phyloP scores from a whole-genome alignment of 2,329 filamentous ascomycete genomes.

The Rachicladosporium sp. region DNA sequence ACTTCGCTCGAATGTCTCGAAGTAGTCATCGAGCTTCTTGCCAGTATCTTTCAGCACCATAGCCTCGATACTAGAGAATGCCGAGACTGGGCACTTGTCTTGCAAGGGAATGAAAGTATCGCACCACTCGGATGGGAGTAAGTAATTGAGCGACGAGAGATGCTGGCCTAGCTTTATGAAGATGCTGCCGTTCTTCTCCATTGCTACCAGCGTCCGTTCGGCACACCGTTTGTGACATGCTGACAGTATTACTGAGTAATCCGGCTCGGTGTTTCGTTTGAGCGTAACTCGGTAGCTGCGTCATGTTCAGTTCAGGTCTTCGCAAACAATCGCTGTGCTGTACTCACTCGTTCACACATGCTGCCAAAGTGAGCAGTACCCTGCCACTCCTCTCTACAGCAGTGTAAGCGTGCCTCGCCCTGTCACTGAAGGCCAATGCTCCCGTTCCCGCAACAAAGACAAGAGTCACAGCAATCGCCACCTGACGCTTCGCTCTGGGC shows the following conservation, averaged over 20 bases:
- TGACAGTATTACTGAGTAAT: conserved; percentile 54
- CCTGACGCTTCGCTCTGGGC: conserved; percentile 14
- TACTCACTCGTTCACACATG: conserved; percentile 77
- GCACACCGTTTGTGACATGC: conserved; percentile 90
- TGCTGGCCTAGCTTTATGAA: conserved; percentile 98
- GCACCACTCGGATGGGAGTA: conserved; percentile 85
- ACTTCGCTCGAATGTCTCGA: conserved; percentile 65
- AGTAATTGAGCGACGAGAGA: conserved; percentile 88
- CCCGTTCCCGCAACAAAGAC: conserved; percentile 24
- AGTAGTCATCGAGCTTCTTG: conserved; percentile 64
- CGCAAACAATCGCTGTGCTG: not conserved
- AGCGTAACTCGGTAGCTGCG: conserved; percentile 75
- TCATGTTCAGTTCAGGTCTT: not conserved
- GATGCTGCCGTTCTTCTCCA: conserved; percentile 95
- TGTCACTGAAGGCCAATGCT: conserved; percentile 43
- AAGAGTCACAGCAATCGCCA: conserved; percentile 19
- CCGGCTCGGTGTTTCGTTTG: conserved; percentile 52
- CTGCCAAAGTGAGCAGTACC: conserved; percentile 59
- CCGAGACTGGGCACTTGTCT: conserved; percentile 89
- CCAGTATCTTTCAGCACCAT: conserved; percentile 85
- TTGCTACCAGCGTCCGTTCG: conserved; percentile 66
- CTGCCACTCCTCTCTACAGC: conserved; percentile 66
- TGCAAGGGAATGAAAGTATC: conserved; percentile 91
- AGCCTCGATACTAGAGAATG: conserved; percentile 68
- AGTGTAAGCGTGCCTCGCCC: conserved; percentile 64